Conservation (phyloP, 495 filamentous ascomycete genomes). For the Lepidopterella palustris region DNA sequence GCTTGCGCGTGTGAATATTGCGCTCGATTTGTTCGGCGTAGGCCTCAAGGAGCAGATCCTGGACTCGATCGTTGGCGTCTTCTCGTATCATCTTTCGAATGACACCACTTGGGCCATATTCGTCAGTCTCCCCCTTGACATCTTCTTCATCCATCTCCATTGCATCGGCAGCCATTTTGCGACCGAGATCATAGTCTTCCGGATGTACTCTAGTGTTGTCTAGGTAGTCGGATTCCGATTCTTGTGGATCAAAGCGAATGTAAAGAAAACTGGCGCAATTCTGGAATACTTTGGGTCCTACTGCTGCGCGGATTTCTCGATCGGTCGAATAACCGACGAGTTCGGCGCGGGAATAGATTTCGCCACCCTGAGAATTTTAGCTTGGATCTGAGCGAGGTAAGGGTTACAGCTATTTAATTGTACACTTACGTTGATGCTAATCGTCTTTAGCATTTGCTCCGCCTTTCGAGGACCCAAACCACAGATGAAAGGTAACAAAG, state of each 20-base stretch:
- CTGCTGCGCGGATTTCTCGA: slow-evolving; percentile 65
- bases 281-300: slow-evolving; percentile 85
- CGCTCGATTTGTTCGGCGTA: slow-evolving; percentile 93
- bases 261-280: slow-evolving; percentile 94
- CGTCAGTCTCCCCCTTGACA: slow-evolving; percentile 85
- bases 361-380: slow-evolving; percentile 49
- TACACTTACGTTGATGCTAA: slow-evolving; percentile 66
- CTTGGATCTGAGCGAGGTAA: neutral
- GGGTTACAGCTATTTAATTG: neutral
- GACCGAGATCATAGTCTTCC: slow-evolving; percentile 93
- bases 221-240: slow-evolving; percentile 76
- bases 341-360: slow-evolving; percentile 73
- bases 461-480: slow-evolving; percentile 93
- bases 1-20: slow-evolving; percentile 88
- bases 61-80: slow-evolving; percentile 86
- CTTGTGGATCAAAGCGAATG: slow-evolving; percentile 75
- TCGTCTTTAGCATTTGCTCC: slow-evolving; percentile 75
- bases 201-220: slow-evolving; percentile 96
- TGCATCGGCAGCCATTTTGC: slow-evolving; percentile 97
- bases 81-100: slow-evolving; percentile 89
- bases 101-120: slow-evolving; percentile 79
- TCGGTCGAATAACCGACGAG: slow-evolving; percentile 74
- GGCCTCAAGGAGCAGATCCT: slow-evolving; percentile 91
- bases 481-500: slow-evolving; percentile 83
- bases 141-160: slow-evolving; percentile 95